Evolutionary conservation across 2,329 filamentous ascomycete species (phyloP).

Genomic region (Clonostachys byssicola): DNA sequence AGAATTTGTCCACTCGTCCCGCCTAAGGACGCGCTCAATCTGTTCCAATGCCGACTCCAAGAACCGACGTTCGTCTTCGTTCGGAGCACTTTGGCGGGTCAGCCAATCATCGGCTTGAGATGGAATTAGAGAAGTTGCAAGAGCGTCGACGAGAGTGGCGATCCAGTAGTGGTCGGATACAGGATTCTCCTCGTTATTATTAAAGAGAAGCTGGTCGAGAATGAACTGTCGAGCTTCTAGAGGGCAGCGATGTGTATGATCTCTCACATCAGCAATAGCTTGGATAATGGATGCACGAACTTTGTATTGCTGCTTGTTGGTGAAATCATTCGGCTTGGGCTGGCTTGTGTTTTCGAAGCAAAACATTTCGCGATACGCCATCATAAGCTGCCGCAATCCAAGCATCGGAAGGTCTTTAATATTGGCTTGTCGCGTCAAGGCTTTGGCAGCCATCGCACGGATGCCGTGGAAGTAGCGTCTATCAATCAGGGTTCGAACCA

Average conservation of each 20-base stretch:
- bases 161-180: slow-evolving; percentile 91
- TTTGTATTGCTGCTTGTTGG: slow-evolving; percentile 78
- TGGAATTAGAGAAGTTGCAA: slow-evolving; percentile 55
- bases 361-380: slow-evolving; percentile 83
- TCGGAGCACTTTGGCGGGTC: slow-evolving; percentile 35
- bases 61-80: slow-evolving; percentile 42
- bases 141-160: slow-evolving; percentile 65
- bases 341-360: slow-evolving; percentile 76
- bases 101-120: slow-evolving; percentile 38
- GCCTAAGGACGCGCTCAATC: slow-evolving; percentile 62
- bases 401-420: slow-evolving; percentile 65
- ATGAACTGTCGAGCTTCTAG: slow-evolving; percentile 77
- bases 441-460: slow-evolving; percentile 76
- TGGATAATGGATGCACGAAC: slow-evolving; percentile 80
- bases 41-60: slow-evolving; percentile 52
- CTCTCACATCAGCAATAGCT: slow-evolving; percentile 75
- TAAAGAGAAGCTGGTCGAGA: slow-evolving; percentile 84
- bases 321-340: slow-evolving; percentile 87
- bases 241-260: slow-evolving; percentile 71
- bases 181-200: slow-evolving; percentile 88
- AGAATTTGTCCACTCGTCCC: slow-evolving; percentile 65
- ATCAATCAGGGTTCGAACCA: slow-evolving; percentile 87
- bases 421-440: slow-evolving; percentile 72
- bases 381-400: slow-evolving; percentile 79
- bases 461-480: slow-evolving; percentile 91